A percentile compares a stretch with the other conserved stretches of the same genome.
Conservation (phyloP, 2,329 filamentous ascomycete species). For the Aspergillus alliaceus region DNA sequence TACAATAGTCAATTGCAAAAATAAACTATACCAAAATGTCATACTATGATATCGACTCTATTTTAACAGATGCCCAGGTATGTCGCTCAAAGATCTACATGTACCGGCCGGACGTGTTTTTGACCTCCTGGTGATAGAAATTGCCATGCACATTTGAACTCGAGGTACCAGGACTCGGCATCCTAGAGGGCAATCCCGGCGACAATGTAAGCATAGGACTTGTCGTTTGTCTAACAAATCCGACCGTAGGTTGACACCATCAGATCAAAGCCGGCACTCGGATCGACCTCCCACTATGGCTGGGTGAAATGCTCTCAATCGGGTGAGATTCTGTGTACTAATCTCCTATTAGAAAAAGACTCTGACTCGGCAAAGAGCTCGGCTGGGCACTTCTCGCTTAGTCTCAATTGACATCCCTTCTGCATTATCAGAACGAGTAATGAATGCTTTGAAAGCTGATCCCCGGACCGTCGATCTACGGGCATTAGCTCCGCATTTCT, state of each 20-base stretch:
- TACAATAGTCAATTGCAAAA: background rate
- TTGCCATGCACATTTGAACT: constrained; percentile 93
- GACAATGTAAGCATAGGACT: constrained; percentile 48
- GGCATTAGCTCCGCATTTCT: constrained; percentile 82
- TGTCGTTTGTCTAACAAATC: background rate
- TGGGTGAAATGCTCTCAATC: constrained; percentile 78
- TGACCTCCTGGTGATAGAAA: constrained; percentile 60
- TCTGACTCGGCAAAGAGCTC: constrained; percentile 30
- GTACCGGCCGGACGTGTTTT: constrained; percentile 1
- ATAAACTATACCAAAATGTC: constrained; percentile 26
- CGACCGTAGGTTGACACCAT: background rate
- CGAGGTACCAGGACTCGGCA: constrained; percentile 80
- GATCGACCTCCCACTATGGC: constrained; percentile 85
- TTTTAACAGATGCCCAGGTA: constrained; percentile 48
- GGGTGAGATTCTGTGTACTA: constrained; percentile 37
- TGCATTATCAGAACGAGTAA: constrained; percentile 73
- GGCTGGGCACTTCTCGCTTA: constrained; percentile 55
- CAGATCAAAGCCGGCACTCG: constrained; percentile 77
- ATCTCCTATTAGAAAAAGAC: background rate
- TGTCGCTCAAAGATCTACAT: background rate
- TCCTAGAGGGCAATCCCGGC: constrained; percentile 79
- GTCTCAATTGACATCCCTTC: constrained; percentile 79
- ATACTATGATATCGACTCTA: constrained; percentile 50
- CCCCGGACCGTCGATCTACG: constrained; percentile 81
- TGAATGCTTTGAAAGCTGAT: constrained; percentile 89